Evolutionary conservation across 345 rosid species (phyloP).

Genomic region (Trapa bicornis): DNA sequence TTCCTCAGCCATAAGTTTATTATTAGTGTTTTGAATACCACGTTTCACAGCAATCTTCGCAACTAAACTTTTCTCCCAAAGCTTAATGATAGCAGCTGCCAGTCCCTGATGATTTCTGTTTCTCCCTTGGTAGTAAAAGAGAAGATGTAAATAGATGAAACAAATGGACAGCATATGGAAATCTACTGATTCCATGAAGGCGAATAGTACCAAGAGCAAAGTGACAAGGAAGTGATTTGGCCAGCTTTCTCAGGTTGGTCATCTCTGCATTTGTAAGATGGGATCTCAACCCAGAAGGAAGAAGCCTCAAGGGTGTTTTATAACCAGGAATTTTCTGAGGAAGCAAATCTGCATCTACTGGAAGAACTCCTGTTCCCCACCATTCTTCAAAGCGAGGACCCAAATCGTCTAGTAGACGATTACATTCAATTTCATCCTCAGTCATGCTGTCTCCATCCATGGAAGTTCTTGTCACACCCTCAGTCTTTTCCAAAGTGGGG

Average conservation of each 20-base stretch:
- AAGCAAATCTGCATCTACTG: slow-evolving; percentile 90
- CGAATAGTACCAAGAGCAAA: slow-evolving; percentile 78
- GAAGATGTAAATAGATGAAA: slow-evolving; percentile 9
- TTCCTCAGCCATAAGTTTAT: slow-evolving; percentile 95
- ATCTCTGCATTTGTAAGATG: slow-evolving; percentile 89
- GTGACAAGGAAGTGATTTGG: slow-evolving; percentile 88
- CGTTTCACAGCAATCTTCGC: slow-evolving; percentile 90
- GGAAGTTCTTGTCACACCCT: slow-evolving; percentile 20
- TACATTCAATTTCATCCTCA: slow-evolving; percentile 73
- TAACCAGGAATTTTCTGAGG: slow-evolving; percentile 70
- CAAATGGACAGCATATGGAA: slow-evolving; percentile 8
- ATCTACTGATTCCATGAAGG: slow-evolving; percentile 6
- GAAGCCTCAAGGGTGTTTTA: slow-evolving; percentile 93
- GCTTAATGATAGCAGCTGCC: slow-evolving; percentile 70
- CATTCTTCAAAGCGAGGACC: slow-evolving; percentile 91
- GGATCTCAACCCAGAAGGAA: slow-evolving; percentile 90
- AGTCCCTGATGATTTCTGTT: slow-evolving; percentile 95
- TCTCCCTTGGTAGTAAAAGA: slow-evolving; percentile 44
- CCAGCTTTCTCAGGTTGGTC: slow-evolving; percentile 80
- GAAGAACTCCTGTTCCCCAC: slow-evolving; percentile 99
- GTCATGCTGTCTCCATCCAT: slow-evolving; percentile 33
- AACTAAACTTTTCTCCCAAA: slow-evolving; percentile 89
- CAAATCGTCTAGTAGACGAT: slow-evolving; percentile 61
- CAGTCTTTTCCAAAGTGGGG: slow-evolving; percentile 25
- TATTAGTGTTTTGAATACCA: slow-evolving; percentile 95